Evolutionary conservation across 1,139 yeast species (phyloP).

Genomic region (Meyerozyma carpophila): DNA sequence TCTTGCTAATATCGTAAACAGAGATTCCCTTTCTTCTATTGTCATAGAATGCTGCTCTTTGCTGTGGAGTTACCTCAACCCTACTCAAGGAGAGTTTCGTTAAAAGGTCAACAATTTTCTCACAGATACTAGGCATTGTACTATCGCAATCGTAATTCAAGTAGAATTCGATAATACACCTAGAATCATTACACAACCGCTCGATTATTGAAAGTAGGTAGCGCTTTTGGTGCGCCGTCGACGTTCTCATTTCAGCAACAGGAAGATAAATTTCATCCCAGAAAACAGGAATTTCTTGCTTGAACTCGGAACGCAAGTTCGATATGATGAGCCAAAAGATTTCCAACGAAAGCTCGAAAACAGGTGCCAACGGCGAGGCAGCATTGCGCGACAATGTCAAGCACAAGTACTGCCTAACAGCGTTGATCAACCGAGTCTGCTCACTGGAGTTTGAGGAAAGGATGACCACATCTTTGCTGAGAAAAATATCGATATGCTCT

Average conservation of each 20-base stretch:
- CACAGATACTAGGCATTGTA: constrained; percentile 79
- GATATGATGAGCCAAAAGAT: constrained; percentile 87
- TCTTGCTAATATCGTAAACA: constrained; percentile 65
- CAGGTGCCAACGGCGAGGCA: constrained; percentile 86
- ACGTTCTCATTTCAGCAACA: constrained; percentile 84
- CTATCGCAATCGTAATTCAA: constrained; percentile 94
- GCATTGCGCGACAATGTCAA: constrained; percentile 85
- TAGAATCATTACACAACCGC: constrained; percentile 80
- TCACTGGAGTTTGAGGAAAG: constrained; percentile 54
- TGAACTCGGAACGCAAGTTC: constrained; percentile 80
- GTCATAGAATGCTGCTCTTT: constrained; percentile 61
- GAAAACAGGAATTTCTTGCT: constrained; percentile 89
- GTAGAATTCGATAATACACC: constrained; percentile 86
- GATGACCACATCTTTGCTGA: constrained; percentile 59
- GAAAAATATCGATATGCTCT: constrained; percentile 79
- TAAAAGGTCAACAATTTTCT: constrained; percentile 70
- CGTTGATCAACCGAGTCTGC: constrained; percentile 62
- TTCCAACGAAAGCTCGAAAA: constrained; percentile 86
- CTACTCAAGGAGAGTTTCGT: constrained; percentile 68
- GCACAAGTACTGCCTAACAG: constrained; percentile 81
- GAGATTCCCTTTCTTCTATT: constrained; percentile 57
- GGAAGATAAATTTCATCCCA: constrained; percentile 93
- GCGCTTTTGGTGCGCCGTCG: constrained; percentile 89
- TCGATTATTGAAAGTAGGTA: constrained; percentile 75
- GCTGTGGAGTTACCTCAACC: constrained; percentile 67